Percentiles rank a stretch among this genome's conserved stretches.
These are phyloP conservation scores for Phytopythium chamaehyphon DNA, from an alignment of 352 stramenopile genomes.

Conservation along the genomic window DNA sequence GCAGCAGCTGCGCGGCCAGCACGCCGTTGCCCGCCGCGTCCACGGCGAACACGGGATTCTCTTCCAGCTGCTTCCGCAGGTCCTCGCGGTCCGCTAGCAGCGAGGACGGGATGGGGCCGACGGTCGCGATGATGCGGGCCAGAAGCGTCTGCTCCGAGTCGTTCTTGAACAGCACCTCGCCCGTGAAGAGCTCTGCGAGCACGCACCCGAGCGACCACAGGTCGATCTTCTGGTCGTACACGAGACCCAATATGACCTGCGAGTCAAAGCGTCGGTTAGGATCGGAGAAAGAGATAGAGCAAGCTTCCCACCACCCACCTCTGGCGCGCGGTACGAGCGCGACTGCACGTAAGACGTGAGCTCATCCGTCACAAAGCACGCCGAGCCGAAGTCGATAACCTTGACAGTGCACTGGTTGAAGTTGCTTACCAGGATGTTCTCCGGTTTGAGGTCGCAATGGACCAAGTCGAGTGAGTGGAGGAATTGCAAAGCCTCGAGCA, in stretches of 20 bases:
- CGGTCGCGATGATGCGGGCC: slow-evolving; percentile 83
- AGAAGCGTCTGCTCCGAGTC: slow-evolving; percentile 91
- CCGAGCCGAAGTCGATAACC: slow-evolving; percentile 99
- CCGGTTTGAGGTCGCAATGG: slow-evolving; percentile 98
- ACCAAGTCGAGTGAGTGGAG: slow-evolving; percentile 92
- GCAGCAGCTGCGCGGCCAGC: slow-evolving; percentile 19
- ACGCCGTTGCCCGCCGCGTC: slow-evolving; percentile 48
- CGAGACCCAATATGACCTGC: slow-evolving; percentile 94
- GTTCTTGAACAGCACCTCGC: slow-evolving; percentile 86
- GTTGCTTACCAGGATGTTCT: slow-evolving; percentile 94
- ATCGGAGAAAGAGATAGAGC: neutral
- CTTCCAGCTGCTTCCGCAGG: slow-evolving; percentile 47
- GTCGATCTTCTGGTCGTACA: slow-evolving; percentile 86
- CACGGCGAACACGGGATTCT: slow-evolving; percentile 51
- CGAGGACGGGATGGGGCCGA: slow-evolving; percentile 62
- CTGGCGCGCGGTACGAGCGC: slow-evolving; percentile 95
- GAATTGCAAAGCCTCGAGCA: slow-evolving; percentile 88
- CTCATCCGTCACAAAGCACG: slow-evolving; percentile 93
- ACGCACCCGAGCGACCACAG: slow-evolving; percentile 89
- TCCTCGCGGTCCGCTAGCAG: slow-evolving; percentile 50
- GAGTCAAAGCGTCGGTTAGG: neutral
- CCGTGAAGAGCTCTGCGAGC: slow-evolving; percentile 84
- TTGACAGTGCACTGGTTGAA: slow-evolving; percentile 91
- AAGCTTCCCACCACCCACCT: slow-evolving; percentile 85
- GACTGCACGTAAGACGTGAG: slow-evolving; percentile 98